A percentile compares a stretch with the other conserved stretches of the same genome.
Conservation (phyloP, 495 filamentous ascomycete species). For the Parathielavia appendiculata region DNA sequence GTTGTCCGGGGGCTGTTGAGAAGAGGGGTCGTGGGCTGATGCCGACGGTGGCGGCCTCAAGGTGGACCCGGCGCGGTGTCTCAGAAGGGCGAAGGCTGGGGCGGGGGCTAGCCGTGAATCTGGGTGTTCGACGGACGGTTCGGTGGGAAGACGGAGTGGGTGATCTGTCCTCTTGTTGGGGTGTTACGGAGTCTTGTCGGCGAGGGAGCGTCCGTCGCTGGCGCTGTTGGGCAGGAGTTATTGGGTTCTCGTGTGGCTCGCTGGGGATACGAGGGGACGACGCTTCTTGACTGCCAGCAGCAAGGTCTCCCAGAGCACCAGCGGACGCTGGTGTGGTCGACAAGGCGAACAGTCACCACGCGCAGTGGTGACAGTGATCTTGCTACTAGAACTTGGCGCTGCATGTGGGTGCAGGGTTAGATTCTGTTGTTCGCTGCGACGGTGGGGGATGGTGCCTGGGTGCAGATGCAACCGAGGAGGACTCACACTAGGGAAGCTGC, state of each 20-base stretch:
- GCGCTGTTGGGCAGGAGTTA: slow-evolving; percentile 34
- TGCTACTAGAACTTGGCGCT: slow-evolving; percentile 11
- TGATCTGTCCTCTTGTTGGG: slow-evolving; percentile 30
- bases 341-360: slow-evolving; percentile 46
- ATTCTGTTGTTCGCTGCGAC: slow-evolving; percentile 1
- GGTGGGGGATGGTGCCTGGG: slow-evolving; percentile 6
- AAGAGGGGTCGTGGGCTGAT: slow-evolving; percentile 33
- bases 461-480: slow-evolving; percentile 2
- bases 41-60: slow-evolving; percentile 35
- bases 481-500: slow-evolving; percentile 18
- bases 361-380: slow-evolving; percentile 28
- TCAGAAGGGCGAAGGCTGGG: slow-evolving; percentile 29
- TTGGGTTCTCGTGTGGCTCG: slow-evolving; percentile 41
- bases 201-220: slow-evolving; percentile 40
- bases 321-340: slow-evolving; percentile 35
- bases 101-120: slow-evolving; percentile 42
- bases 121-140: slow-evolving; percentile 44
- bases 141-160: slow-evolving; percentile 40
- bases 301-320: slow-evolving; percentile 36
- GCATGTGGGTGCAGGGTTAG: slow-evolving; percentile 10
- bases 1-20: slow-evolving; percentile 26
- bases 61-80: slow-evolving; percentile 29
- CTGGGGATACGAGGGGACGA: slow-evolving; percentile 39
- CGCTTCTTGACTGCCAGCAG: slow-evolving; percentile 38
- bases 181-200: slow-evolving; percentile 23